Evolutionary conservation across 805 yeast genomes (phyloP).

Genomic region (Alloascoidea hylecoeti): DNA sequence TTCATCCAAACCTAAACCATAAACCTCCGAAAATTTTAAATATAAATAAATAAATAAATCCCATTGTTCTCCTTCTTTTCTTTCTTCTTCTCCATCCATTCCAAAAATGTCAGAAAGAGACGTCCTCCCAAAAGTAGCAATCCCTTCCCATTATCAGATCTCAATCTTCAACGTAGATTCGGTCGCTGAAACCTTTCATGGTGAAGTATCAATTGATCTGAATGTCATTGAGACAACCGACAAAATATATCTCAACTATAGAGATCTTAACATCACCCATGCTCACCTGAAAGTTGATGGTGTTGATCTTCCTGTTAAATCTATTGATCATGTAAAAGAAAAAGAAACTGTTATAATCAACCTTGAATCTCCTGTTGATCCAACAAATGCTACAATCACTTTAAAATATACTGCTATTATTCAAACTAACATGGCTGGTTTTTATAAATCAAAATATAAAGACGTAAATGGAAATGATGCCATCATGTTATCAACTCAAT

Average conservation of each 20-base stretch:
- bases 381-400: slow-evolving; percentile 27
- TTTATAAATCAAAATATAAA: slow-evolving; percentile 55
- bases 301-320: slow-evolving; percentile 13
- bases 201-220: slow-evolving; percentile 39
- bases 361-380: slow-evolving; percentile 20
- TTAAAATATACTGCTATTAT: slow-evolving; percentile 46
- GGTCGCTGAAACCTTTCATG: slow-evolving; percentile 42
- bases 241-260: slow-evolving; percentile 33
- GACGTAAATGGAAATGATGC: slow-evolving; percentile 41
- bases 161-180: slow-evolving; percentile 21
- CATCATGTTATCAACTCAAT: slow-evolving; percentile 72
- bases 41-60: too few species aligned
- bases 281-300: slow-evolving; percentile 22
- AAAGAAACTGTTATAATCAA: slow-evolving; percentile 25
- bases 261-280: slow-evolving; percentile 38
- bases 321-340: slow-evolving; percentile 20
- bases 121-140: slow-evolving; percentile 27
- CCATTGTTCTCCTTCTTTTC: too few species aligned
- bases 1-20: too few species aligned
- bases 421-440: slow-evolving; percentile 74
- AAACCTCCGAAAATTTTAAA: too few species aligned
- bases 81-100: too few species aligned
- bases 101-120: too few species aligned
- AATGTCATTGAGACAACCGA: slow-evolving; percentile 32
- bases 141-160: slow-evolving; percentile 25